phyloP scores from a whole-genome alignment of 106 monocot genomes.

The Apostasia shenzhenica region DNA sequence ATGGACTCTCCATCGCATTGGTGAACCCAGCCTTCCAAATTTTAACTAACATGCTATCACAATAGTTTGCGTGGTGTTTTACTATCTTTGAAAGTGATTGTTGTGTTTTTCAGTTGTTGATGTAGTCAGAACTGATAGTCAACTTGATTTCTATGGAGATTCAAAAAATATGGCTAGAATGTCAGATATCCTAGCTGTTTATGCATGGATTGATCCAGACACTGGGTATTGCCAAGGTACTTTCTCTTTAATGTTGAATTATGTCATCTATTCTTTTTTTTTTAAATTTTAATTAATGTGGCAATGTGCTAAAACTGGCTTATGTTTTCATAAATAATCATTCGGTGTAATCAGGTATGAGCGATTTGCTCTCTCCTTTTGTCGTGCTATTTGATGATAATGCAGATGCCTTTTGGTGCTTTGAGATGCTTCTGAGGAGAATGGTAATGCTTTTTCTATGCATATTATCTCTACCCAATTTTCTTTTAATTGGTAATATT shows the following conservation, averaged over 20 bases:
- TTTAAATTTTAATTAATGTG: slow-evolving; percentile 1
- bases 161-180: slow-evolving; percentile 98
- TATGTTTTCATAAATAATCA: background rate
- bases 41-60: background rate
- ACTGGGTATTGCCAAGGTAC: slow-evolving; percentile 98
- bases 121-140: slow-evolving; percentile 94
- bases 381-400: slow-evolving; percentile 93
- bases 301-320: background rate
- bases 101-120: slow-evolving; percentile 70
- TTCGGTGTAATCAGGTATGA: slow-evolving; percentile 67
- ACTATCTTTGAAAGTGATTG: slow-evolving; percentile 11
- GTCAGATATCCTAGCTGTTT: slow-evolving; percentile 99
- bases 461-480: background rate
- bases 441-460: slow-evolving; percentile 42
- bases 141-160: slow-evolving; percentile 96
- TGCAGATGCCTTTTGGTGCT: slow-evolving; percentile 99
- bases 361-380: slow-evolving; percentile 99
- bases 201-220: slow-evolving; percentile 99
- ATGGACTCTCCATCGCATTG: slow-evolving; percentile 97
- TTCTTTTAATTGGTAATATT: background rate
- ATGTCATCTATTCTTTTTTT: background rate
- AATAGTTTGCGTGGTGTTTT: background rate
- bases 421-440: slow-evolving; percentile 97
- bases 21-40: slow-evolving; percentile 22
- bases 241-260: background rate